Percentiles rank a stretch among this genome's conserved stretches.
These are phyloP conservation scores for Citrus glauca DNA, from an alignment of 345 rosid genomes.

Conservation along the genomic window DNA sequence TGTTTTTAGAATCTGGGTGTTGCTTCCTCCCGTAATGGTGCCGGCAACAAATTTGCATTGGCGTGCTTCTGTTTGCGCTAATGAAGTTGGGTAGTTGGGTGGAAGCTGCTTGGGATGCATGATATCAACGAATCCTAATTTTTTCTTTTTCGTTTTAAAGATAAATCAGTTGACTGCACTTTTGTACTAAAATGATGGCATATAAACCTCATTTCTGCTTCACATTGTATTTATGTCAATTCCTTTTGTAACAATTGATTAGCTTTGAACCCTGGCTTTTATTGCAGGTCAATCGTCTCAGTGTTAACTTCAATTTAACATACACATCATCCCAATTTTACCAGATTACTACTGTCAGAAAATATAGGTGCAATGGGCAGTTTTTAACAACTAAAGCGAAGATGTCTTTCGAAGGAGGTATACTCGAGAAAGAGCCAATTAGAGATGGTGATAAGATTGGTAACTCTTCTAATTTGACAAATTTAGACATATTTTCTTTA, in stretches of 20 bases:
- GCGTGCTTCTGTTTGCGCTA: neutral
- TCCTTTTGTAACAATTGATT: neutral
- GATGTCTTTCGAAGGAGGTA: slow-evolving; percentile 46
- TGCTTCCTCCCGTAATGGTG: neutral
- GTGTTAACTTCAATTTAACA: slow-evolving; percentile 20
- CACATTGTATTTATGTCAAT: neutral
- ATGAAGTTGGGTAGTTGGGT: neutral
- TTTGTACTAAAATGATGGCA: neutral
- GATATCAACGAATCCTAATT: too few relatives aligned
- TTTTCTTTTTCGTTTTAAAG: too few relatives aligned
- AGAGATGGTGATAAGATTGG: slow-evolving; percentile 39
- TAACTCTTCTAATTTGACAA: slow-evolving; percentile 18
- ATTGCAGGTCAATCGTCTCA: slow-evolving; percentile 29
- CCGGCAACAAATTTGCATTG: neutral
- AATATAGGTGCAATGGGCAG: slow-evolving; percentile 22
- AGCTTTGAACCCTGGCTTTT: neutral
- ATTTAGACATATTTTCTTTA: neutral
- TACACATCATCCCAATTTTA: slow-evolving; percentile 21
- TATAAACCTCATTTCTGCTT: neutral
- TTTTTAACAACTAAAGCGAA: slow-evolving; percentile 41
- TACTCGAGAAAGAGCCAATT: slow-evolving; percentile 45
- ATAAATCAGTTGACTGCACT: too few relatives aligned
- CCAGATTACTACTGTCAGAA: slow-evolving; percentile 16
- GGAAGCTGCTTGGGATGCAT: neutral
- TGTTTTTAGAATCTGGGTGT: neutral